A percentile compares a stretch with the other conserved stretches of the same genome.
Conservation (phyloP, 805 yeast genomes). For the Candida suzukii region DNA sequence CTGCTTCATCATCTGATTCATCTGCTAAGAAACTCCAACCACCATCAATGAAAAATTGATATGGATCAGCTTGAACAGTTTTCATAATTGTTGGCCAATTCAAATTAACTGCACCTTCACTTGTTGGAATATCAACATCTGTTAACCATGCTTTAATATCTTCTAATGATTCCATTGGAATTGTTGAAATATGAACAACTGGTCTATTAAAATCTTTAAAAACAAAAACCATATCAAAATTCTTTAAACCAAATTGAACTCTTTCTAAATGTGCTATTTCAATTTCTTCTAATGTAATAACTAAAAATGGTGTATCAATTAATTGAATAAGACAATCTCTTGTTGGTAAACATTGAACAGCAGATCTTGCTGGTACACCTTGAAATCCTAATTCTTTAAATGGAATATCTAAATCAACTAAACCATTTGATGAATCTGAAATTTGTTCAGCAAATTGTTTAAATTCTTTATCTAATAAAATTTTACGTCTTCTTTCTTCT, state of each 20-base stretch:
- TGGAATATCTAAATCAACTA: slow-evolving; percentile 85
- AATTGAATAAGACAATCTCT: slow-evolving; percentile 94
- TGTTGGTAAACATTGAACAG: slow-evolving; percentile 93
- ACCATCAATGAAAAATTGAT: slow-evolving; percentile 87
- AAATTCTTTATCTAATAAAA: slow-evolving; percentile 86
- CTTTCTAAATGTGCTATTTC: slow-evolving; percentile 95
- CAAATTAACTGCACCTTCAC: slow-evolving; percentile 92
- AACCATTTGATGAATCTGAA: slow-evolving; percentile 79
- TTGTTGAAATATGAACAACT: slow-evolving; percentile 88
- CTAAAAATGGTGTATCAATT: slow-evolving; percentile 91
- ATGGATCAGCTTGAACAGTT: slow-evolving; percentile 86
- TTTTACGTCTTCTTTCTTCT: slow-evolving; percentile 91
- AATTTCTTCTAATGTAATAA: slow-evolving; percentile 82
- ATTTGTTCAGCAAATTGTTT: slow-evolving; percentile 83
- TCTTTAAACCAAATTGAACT: slow-evolving; percentile 93
- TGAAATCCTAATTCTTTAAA: slow-evolving; percentile 94
- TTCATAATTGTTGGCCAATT: slow-evolving; percentile 96
- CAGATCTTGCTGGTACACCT: slow-evolving; percentile 95
- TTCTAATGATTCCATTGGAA: slow-evolving; percentile 87
- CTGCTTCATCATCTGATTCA: slow-evolving; percentile 72
- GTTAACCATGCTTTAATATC: slow-evolving; percentile 94
- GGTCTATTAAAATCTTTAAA: slow-evolving; percentile 86
- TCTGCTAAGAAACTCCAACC: slow-evolving; percentile 95
- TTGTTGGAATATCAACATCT: slow-evolving; percentile 93
- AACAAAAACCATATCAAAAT: slow-evolving; percentile 94